Conservation (phyloP, 2,329 filamentous ascomycete genomes). For the Macrophomina tecta region DNA sequence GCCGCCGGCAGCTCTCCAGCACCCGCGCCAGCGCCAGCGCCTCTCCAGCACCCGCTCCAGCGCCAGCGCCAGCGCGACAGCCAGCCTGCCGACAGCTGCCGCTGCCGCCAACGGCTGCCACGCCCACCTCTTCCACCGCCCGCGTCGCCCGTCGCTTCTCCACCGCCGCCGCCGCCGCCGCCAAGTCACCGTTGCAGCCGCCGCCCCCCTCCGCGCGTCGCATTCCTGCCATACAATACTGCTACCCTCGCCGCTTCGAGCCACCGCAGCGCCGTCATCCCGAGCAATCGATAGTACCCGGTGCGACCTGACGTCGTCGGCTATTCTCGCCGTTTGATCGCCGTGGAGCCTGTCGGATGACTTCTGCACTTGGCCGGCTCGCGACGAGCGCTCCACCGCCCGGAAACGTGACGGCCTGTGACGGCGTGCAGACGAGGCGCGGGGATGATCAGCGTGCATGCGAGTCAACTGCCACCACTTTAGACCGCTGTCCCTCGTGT, state of each 20-base stretch:
- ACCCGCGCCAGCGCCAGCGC: neutral
- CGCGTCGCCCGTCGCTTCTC: neutral
- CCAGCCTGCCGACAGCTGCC: no score
- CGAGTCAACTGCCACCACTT: constrained; percentile 21
- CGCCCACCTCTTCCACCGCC: no score
- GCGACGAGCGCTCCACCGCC: constrained; percentile 19
- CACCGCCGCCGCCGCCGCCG: constrained; percentile 6
- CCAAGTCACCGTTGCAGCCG: constrained; percentile 3
- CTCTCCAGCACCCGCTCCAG: neutral
- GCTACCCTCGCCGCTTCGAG: neutral
- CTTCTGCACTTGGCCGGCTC: neutral
- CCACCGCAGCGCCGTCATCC: constrained; percentile 1
- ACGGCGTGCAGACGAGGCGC: constrained; percentile 19
- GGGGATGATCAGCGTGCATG: constrained; percentile 25
- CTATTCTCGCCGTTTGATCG: constrained; percentile 27
- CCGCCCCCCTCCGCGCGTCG: neutral
- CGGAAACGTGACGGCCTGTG: constrained; percentile 20
- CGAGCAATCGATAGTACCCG: neutral
- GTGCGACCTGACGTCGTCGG: constrained; percentile 8
- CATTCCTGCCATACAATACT: neutral
- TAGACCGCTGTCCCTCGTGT: constrained; percentile 22
- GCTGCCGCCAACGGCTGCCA: no score
- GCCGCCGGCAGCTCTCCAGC: neutral
- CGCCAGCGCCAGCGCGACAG: no score
- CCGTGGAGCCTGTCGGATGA: constrained; percentile 27